These are phyloP conservation scores for Craspedostauros australis DNA, from an alignment of 108 stramenopile species.

Conservation along the genomic window DNA sequence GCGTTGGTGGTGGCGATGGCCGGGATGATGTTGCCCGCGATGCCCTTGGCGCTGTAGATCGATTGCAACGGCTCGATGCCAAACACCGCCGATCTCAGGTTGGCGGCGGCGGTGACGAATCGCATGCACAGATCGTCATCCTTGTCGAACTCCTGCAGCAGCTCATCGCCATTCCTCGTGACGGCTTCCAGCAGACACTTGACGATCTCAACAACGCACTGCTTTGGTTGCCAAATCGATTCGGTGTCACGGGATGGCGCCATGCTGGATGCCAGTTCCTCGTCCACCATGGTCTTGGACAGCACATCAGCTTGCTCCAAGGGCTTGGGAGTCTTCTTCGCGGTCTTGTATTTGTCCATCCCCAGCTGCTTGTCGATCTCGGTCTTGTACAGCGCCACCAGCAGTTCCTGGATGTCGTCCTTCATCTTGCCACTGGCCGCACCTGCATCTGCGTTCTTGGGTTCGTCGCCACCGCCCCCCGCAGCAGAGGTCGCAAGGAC, in stretches of 20 bases:
- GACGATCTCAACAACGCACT: constrained; percentile 20
- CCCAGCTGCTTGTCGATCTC: constrained; percentile 62
- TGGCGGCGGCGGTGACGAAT: constrained; percentile 92
- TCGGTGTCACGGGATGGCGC: constrained; percentile 34
- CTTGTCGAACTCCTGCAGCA: constrained; percentile 84
- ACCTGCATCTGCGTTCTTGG: neutral
- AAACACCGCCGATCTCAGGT: constrained; percentile 88
- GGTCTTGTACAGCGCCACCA: constrained; percentile 66
- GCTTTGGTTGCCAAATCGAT: too few species aligned
- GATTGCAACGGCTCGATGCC: constrained; percentile 78
- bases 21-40: constrained; percentile 99
- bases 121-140: constrained; percentile 92
- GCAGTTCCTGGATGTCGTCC: constrained; percentile 38
- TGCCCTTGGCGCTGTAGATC: constrained; percentile 92
- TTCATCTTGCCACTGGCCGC: constrained; percentile 5
- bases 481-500: constrained; percentile 1
- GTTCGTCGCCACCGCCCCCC: constrained; percentile 8
- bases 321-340: constrained; percentile 41
- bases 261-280: constrained; percentile 42
- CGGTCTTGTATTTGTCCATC: constrained; percentile 23
- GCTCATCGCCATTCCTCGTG: constrained; percentile 3
- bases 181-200: constrained; percentile 33
- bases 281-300: constrained; percentile 35
- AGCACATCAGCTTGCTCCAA: constrained; percentile 39
- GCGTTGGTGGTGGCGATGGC: constrained; percentile 99